Conservation (phyloP, 1,139 yeast species). For the Arxiozyma bovina region DNA sequence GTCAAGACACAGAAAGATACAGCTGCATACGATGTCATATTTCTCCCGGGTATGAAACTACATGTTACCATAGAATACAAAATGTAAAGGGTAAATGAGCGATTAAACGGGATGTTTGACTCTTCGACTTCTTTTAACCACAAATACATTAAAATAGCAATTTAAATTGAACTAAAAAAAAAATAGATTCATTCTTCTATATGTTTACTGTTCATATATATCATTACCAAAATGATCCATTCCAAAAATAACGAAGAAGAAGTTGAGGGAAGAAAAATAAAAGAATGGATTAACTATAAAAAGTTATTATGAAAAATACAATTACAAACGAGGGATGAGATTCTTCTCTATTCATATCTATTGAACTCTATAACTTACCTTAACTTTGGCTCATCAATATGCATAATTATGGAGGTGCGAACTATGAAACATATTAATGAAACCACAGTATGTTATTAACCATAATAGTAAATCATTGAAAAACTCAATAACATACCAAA, state of each 20-base stretch:
- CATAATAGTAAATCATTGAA: conserved; percentile 11
- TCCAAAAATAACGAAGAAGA: neutral
- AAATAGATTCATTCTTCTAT: neutral
- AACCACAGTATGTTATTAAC: conserved; percentile 19
- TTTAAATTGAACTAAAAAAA: neutral
- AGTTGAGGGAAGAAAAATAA: neutral
- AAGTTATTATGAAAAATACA: neutral
- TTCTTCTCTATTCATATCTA: neutral
- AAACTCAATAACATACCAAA: conserved; percentile 15
- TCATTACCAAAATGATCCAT: neutral
- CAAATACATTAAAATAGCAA: neutral
- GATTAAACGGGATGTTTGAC: conserved; percentile 32
- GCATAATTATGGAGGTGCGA: conserved; percentile 28
- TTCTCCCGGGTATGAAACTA: conserved; percentile 34
- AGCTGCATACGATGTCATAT: conserved; percentile 6
- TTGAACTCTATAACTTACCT: conserved; percentile 8
- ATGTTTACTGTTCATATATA: neutral
- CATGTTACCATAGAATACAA: conserved; percentile 26
- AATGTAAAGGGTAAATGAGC: conserved; percentile 29
- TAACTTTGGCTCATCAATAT: conserved; percentile 9
- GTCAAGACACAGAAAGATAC: neutral
- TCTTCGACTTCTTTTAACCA: conserved; percentile 24
- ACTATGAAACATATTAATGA: conserved; percentile 13
- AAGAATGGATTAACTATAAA: neutral
- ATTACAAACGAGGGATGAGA: neutral